Base-by-base conservation (phyloP, 352 stramenopile species). In the Thalassiosira mediterranea region DNA sequence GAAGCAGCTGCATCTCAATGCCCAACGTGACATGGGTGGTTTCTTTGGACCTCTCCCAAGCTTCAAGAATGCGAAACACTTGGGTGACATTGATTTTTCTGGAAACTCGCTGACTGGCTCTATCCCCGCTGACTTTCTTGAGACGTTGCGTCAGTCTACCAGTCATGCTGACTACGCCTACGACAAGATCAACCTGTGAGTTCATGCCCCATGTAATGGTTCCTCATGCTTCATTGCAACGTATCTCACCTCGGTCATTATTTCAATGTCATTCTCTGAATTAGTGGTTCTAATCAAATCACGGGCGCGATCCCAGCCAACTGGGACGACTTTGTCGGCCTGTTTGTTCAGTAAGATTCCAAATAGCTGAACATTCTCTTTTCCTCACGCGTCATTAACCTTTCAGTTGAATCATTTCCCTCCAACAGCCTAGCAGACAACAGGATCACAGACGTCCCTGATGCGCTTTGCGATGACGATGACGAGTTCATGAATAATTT, bases 1-100 rank as follows among this genome's bases (percentile, higher is more conserved):
- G 47, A 60, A 53, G 5, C 26, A 51, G 52, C 46, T 86, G 13
- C 71, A 82, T 31, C 59, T 86, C 25, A 61, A 77, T 25, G 54
- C 58, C n/a, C 78, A 86, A 53, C 79, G 74, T 51, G 69, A 84
- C 4, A 82, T 79, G n/a, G 79, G 68, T 23, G 79, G 79, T n/a
- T 82, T 87, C 42, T 67, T 61, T 51, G 79, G 79, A 53, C 71
- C 49, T 4, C n/a, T 87, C 17, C 79, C 79, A 3, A 76, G 48
- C 21, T 85, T 87, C 47, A 67, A 57, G 1, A 65, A 29, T 17
- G 70, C 76, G 21, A 5, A 47, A 37, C 70, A 84, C 51, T 38
- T 87, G 7, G 46, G 74, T 13, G 58, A 79, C 31, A 57, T 87
- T n/a, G 65, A 82, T 44, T 59, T 87, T 48, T 75, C 51, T 15